Evolutionary conservation across 768 basidiomycete species (phyloP), one percentile per base, ranked within the genome.

Genomic region (Collybia mongolica): DNA sequence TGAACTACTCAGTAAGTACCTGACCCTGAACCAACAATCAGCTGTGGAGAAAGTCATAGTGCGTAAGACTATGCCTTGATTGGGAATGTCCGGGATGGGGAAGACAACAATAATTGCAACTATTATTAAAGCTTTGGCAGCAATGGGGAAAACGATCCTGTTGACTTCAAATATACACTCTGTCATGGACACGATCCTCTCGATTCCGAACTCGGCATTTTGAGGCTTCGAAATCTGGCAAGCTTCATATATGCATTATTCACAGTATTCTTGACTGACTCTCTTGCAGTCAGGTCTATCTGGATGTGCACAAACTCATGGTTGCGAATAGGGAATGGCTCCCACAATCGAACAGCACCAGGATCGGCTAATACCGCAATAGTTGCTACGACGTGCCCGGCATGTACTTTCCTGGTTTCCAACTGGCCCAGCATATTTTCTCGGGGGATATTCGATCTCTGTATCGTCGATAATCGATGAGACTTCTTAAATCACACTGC

Each of bases 391-490:
- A 99, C 97, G 0, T 97, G 93, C 61, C 57, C 92, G 98, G 95
- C 97, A 57, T 65, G 91, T 75, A 2, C 18, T 28, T 9, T 17
- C 17, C 19, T 19, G 9, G 4, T 23, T 18, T 24, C 19, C 4
- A 5, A 1, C 18, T 14, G 17, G n/a, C 44, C 20, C 36, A 6
- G 44, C 32, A 19, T 36, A 5, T 98, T 99, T 67, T 77, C 79
- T 41, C 81, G 88, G 8, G 79, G 96, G 6, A 83, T 71, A 18
- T 99, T 98, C 60, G 94, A 99, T 64, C 93, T 92, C 60, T 98
- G 96, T 69, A 97, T 99, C 49, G 88, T 99, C 15, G 97, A n/a
- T n/a, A n/a, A n/a, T n/a, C n/a, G n/a, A 98, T 54, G 97, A 99
- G 65, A 97, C 97, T 0, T 98, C 97, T 0, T 95, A 98, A 63